phyloP scores from a whole-genome alignment of 495 filamentous ascomycete genomes.

The Lasiosphaeria miniovina region DNA sequence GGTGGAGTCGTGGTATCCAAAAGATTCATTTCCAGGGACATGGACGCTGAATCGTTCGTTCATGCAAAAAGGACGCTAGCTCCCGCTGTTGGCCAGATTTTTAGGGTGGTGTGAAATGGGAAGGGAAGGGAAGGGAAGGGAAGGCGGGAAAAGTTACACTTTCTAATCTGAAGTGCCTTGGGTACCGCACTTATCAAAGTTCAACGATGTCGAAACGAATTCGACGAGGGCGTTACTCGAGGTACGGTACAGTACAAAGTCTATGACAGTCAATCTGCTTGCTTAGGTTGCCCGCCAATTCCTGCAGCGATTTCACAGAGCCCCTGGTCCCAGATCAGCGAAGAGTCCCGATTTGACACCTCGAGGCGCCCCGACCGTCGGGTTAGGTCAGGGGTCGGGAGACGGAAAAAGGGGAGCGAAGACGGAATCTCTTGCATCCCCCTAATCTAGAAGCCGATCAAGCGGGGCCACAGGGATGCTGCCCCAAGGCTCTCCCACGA shows the following conservation, averaged over 20 bases:
- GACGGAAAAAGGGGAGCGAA: neutral
- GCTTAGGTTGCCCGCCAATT: too few relatives aligned
- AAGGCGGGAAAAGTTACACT: too few relatives aligned
- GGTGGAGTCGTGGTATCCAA: neutral
- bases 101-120: too few relatives aligned
- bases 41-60: conserved; percentile 1
- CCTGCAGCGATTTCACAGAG: neutral
- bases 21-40: neutral
- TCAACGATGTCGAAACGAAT: too few relatives aligned
- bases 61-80: neutral
- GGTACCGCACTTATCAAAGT: too few relatives aligned
- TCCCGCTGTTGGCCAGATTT: neutral
- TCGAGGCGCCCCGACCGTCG: neutral
- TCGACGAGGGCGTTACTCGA: too few relatives aligned
- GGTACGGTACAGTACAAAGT: too few relatives aligned
- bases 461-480: neutral
- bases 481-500: too few relatives aligned
- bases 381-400: neutral
- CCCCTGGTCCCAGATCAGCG: neutral
- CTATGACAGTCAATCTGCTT: too few relatives aligned
- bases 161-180: too few relatives aligned
- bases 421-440: neutral
- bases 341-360: neutral
- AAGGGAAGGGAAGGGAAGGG: too few relatives aligned
- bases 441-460: neutral